Base-by-base conservation (phyloP, 139 green algal genomes). In the Axilococcus clingmanii region DNA sequence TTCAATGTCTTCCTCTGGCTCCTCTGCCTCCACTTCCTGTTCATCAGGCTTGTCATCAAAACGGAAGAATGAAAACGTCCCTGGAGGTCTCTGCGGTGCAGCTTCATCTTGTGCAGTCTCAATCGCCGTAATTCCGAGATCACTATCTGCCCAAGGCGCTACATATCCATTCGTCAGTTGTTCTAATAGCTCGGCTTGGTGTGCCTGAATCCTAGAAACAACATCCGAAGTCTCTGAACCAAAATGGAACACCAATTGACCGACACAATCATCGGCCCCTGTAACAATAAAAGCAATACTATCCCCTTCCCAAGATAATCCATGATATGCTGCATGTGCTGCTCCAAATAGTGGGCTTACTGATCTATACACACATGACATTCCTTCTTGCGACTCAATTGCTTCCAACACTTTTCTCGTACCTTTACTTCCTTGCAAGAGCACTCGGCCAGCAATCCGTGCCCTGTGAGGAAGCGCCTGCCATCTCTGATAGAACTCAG, bases 401-500 rank as follows among this genome's bases (percentile, higher is more conserved):
- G 49, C 49, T 0, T 12, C 35, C 30, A 57, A 32, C 12, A 57
- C 49, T n/a, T 32, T 57, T 12, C 31, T 33, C 12, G 43, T 16
- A 46, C 49, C 49, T 28, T 19, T 16, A 41, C 19, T 31, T 9
- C 49, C 49, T 34, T 15, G n/a, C 12, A 20, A 22, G 15, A 22
- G 23, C 31, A 30, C 22, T n/a, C 12, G 12, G 5, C 16, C 49
- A 44, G 25, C 25, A 37, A 58, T 48, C 38, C 46, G 29, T 5
- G 55, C 54, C 4, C 53, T 38, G 24, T 65, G 27, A 11, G 62
- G 54, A 35, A 70, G 38, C 6, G 54, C 45, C 46, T 71, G 63
- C 63, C 63, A 71, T 11, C 44, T 55, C 48, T 71, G 63, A 41
- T 64, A 71, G 22, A 71, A 71, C 48, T 71, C 55, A 20, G 55